Evolutionary conservation across 2,329 filamentous ascomycete genomes (phyloP).

Genomic region (Aspergillus sclerotialis): DNA sequence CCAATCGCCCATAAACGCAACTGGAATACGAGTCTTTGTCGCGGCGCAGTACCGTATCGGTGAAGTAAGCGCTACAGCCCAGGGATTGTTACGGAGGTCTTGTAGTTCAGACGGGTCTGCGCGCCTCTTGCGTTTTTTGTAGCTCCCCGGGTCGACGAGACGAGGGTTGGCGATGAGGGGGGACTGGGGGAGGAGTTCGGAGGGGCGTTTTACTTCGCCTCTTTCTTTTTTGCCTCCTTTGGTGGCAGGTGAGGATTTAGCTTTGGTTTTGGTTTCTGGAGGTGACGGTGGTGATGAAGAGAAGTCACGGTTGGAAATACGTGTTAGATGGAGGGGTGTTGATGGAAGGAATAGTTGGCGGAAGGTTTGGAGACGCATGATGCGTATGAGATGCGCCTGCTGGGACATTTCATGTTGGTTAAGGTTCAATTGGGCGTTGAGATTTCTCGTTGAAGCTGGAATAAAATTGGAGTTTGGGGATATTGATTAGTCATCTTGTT

Average conservation of each 20-base stretch:
- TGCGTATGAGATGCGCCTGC: constrained; percentile 19
- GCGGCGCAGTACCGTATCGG: constrained; percentile 27
- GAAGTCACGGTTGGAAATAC: constrained; percentile 6
- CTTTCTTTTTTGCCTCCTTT: no score
- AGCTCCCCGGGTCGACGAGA: constrained; percentile 6
- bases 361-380: constrained; percentile 25
- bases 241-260: no score
- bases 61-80: constrained; percentile 33
- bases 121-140: constrained; percentile 18
- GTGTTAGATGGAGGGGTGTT: neutral
- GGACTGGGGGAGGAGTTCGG: constrained; percentile 29
- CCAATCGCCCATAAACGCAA: constrained; percentile 27
- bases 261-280: neutral
- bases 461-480: constrained; percentile 5
- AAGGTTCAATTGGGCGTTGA: neutral
- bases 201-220: constrained; percentile 17
- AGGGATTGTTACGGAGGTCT: constrained; percentile 30
- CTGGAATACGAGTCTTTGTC: constrained; percentile 28
- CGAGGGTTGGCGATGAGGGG: constrained; percentile 21
- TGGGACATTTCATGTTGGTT: constrained; percentile 20
- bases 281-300: no score
- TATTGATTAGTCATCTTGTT: no score
- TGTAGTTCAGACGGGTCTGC: constrained; percentile 18
- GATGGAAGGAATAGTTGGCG: constrained; percentile 13
- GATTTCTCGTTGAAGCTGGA: neutral